Base-by-base conservation (phyloP, 345 rosid genomes). In the Aquilaria yunnanensis region DNA sequence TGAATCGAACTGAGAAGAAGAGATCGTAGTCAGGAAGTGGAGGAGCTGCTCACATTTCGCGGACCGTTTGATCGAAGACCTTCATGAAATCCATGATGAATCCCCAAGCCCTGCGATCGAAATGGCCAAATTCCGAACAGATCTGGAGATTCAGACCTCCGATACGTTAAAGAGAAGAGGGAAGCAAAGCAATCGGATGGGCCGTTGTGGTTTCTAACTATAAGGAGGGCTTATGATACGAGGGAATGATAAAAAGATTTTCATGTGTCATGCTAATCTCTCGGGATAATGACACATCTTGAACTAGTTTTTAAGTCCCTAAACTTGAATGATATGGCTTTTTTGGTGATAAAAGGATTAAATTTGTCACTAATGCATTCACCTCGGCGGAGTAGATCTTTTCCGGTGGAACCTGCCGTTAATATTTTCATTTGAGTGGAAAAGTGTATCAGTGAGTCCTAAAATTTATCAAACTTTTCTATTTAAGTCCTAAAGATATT, bases 21-120 rank as follows among this genome's bases (percentile, higher is more conserved):
- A 52, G 37, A 14, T 6, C 13, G 32, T 3, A 51, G n/a, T 45
- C 32, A 14, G 31, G 31, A 65, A 54, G 3, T 9, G 67, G 1
- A 52, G 30, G 47, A 69, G 23, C 23, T 65, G 54, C 92, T 54
- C 65, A 94, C 99, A 94, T 94, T 80, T 94, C 99, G 50, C 99
- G 96, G 73, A 94, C 96, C 10, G 99, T 87, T 75, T 94, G 97
- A 75, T 94, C 99, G 78, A 94, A 65, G 43, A 81, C 99, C 89
- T 94, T 94, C 89, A 90, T 87, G 88, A 94, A 85, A 90, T 94
- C 99, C 99, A 90, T 94, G 80, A 68, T 41, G 68, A 77, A 82
- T 74, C 76, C 71, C 74, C 63, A 47, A 63, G 54, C 48, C 50
- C 54, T 30, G 23, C 2, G 29, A 29, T 58, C 11, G 32, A 59